A percentile compares a stretch with the other conserved stretches of the same genome.
Evolutionary conservation across 2,329 filamentous ascomycete species (phyloP).

Genomic region (Aspergillus texensis): DNA sequence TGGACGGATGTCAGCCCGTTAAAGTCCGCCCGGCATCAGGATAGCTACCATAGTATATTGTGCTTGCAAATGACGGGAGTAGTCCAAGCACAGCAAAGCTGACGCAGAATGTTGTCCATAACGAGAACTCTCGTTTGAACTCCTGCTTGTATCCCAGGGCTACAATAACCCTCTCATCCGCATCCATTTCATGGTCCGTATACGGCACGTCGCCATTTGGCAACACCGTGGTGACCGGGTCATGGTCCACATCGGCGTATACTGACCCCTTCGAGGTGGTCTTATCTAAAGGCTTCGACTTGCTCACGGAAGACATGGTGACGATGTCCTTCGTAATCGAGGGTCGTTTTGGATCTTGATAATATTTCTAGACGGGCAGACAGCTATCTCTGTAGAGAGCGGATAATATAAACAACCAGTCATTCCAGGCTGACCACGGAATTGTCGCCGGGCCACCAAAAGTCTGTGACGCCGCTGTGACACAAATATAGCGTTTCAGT

Average conservation of each 20-base stretch:
- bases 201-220: conserved; percentile 41
- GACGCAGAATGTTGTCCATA: conserved; percentile 76
- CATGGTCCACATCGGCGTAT: conserved; percentile 30
- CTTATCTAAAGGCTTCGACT: not conserved
- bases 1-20: conserved; percentile 11
- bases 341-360: not conserved
- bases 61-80: conserved; percentile 71
- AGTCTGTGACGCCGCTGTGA: not conserved
- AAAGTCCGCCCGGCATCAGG: not conserved
- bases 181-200: conserved; percentile 38
- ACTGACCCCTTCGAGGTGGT: conserved; percentile 15
- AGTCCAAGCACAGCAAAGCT: conserved; percentile 73
- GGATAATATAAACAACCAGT: not conserved
- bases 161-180: conserved; percentile 46
- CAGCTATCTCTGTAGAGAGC: not conserved
- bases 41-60: conserved; percentile 68
- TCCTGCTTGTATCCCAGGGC: conserved; percentile 60
- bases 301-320: conserved; percentile 2
- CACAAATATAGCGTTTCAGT: not conserved
- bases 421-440: not conserved
- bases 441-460: not conserved
- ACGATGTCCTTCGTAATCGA: not conserved
- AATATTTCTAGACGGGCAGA: not conserved
- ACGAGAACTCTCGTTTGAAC: conserved; percentile 70
- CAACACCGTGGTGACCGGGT: conserved; percentile 40